Evolutionary conservation across 305 asterid genomes (phyloP).

Genomic region (Coffea humblotiana): DNA sequence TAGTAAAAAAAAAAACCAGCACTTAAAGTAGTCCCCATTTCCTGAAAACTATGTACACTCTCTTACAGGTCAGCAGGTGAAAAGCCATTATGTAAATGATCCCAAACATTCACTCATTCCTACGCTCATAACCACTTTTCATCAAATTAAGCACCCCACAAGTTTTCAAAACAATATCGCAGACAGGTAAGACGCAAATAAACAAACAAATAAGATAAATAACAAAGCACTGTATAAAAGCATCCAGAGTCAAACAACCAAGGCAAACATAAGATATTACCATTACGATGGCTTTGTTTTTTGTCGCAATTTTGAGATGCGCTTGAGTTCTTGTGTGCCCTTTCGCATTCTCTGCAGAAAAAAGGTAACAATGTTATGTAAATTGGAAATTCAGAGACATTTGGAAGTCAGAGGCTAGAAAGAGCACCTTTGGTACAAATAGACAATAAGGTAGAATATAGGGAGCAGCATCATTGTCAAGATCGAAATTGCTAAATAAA

Average conservation of each 20-base stretch:
- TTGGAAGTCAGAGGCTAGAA: constrained; percentile 17
- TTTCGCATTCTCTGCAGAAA: constrained; percentile 56
- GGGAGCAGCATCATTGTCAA: constrained; percentile 87
- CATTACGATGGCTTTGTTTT: constrained; percentile 75
- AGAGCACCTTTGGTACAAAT: constrained; percentile 68
- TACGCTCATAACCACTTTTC: constrained; percentile 1
- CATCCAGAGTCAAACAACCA: background rate
- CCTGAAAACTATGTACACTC: background rate
- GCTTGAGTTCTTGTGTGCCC: constrained; percentile 66
- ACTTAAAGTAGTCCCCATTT: background rate
- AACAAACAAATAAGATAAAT: too few species aligned
- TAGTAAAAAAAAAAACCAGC: background rate
- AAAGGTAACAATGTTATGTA: background rate
- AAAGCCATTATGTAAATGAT: background rate
- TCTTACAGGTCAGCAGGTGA: background rate
- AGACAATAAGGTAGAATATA: constrained; percentile 65
- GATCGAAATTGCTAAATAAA: constrained; percentile 69
- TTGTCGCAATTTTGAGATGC: constrained; percentile 53
- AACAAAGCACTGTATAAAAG: background rate
- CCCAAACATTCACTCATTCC: background rate
- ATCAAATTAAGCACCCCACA: background rate
- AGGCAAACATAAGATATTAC: constrained; percentile 21
- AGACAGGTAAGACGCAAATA: background rate
- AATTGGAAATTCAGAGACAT: constrained; percentile 2
- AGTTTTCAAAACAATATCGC: background rate